Evolutionary conservation across 768 basidiomycete genomes (phyloP).

Genomic region (Udeniomyces megalosporus): DNA sequence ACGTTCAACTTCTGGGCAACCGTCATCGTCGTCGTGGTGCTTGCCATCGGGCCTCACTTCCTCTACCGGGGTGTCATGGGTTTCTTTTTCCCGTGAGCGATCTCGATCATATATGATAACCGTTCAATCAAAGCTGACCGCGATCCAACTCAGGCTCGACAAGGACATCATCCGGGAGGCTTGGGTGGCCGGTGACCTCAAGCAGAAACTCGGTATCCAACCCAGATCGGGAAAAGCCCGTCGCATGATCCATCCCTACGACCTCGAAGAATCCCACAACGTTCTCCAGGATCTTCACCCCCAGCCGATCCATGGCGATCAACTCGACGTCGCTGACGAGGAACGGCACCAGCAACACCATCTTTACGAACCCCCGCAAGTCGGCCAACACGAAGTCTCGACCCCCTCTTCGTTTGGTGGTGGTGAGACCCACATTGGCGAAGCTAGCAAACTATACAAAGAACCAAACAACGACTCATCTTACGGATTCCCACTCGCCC

Average conservation of each 20-base stretch:
- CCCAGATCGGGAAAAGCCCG: slow-evolving; percentile 6
- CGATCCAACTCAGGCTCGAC: slow-evolving; percentile 36
- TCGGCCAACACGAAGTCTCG: too few species aligned
- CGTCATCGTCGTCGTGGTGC: slow-evolving; percentile 47
- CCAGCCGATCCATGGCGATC: not conserved
- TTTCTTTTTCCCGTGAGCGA: slow-evolving; percentile 10
- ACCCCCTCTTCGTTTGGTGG: too few species aligned
- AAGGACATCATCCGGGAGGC: slow-evolving; percentile 78
- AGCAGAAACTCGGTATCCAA: slow-evolving; percentile 21
- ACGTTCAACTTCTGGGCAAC: slow-evolving; percentile 72
- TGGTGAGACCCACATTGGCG: too few species aligned
- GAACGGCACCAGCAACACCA: not conserved
- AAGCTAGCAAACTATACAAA: too few species aligned
- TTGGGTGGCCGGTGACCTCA: slow-evolving; percentile 29
- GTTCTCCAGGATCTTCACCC: not conserved
- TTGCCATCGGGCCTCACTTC: slow-evolving; percentile 58
- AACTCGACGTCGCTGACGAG: not conserved
- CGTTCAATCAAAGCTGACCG: not conserved
- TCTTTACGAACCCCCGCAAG: not conserved
- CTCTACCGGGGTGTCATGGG: slow-evolving; percentile 5
- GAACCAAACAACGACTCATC: too few species aligned
- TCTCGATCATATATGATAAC: not conserved
- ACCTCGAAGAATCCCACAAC: not conserved
- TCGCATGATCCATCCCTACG: not conserved
- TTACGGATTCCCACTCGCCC: too few species aligned